Percentiles rank a stretch among this genome's conserved stretches.
phyloP scores from a whole-genome alignment of 768 basidiomycete genomes.

The Lentinula sp. region DNA sequence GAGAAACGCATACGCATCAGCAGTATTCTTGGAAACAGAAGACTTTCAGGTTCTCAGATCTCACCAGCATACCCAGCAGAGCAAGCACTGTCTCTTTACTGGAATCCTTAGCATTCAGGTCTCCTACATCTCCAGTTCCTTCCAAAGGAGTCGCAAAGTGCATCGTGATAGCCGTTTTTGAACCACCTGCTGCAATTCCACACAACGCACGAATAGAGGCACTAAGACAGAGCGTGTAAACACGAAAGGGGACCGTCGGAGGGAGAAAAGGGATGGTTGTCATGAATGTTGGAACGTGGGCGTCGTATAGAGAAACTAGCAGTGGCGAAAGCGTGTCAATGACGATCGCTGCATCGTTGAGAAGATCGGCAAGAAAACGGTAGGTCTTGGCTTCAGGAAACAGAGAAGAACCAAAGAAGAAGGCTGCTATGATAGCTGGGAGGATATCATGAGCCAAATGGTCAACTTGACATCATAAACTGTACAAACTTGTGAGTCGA shows the following conservation, averaged over 20 bases:
- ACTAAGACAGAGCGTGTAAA: constrained; percentile 49
- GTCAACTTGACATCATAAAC: background rate
- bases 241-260: constrained; percentile 29
- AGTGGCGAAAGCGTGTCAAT: constrained; percentile 57
- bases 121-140: constrained; percentile 59
- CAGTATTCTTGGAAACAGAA: background rate
- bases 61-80: constrained; percentile 60
- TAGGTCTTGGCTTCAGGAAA: constrained; percentile 69
- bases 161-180: constrained; percentile 61
- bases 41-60: constrained; percentile 12
- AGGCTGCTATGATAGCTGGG: constrained; percentile 57
- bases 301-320: background rate
- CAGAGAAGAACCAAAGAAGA: constrained; percentile 56
- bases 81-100: constrained; percentile 69
- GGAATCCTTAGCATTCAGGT: constrained; percentile 66
- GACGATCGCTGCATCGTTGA: constrained; percentile 56
- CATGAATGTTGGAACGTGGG: background rate
- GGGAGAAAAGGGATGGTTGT: constrained; percentile 24
- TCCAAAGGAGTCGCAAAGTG: constrained; percentile 52
- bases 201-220: constrained; percentile 55
- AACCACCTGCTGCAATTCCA: constrained; percentile 59
- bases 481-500: constrained; percentile 51
- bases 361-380: constrained; percentile 58
- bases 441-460: background rate
- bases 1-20: background rate